A percentile compares a stretch with the other conserved stretches of the same genome.
Evolutionary conservation across 306 rosid species (phyloP).

Genomic region (Aeschynomene evenia): DNA sequence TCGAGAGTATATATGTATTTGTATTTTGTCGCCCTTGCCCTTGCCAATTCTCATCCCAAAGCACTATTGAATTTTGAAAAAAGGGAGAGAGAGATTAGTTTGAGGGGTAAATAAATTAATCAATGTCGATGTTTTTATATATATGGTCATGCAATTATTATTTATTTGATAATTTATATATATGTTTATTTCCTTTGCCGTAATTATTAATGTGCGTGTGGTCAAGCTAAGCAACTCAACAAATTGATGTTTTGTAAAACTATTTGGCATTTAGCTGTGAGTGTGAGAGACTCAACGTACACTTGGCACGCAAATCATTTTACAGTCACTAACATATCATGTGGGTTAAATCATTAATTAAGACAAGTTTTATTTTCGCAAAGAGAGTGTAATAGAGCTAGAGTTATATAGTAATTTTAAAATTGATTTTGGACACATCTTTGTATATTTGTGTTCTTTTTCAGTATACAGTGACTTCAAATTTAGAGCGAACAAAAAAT

Average conservation of each 20-base stretch:
- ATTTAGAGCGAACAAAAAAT: too few relatives aligned
- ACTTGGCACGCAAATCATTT: slow-evolving; percentile 11
- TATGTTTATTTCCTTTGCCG: neutral
- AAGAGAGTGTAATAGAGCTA: too few relatives aligned
- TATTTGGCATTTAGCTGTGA: neutral
- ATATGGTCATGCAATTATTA: neutral
- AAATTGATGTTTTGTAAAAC: neutral
- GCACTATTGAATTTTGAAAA: neutral
- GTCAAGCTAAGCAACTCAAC: neutral
- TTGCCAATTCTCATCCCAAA: neutral
- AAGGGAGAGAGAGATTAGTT: neutral
- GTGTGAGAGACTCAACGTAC: neutral
- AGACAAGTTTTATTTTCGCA: too few relatives aligned
- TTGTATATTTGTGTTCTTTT: too few relatives aligned
- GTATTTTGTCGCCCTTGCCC: too few relatives aligned
- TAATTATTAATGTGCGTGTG: neutral
- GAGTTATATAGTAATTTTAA: too few relatives aligned
- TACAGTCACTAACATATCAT: neutral
- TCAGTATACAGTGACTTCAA: too few relatives aligned
- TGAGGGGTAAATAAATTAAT: neutral
- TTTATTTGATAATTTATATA: neutral
- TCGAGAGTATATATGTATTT: too few relatives aligned
- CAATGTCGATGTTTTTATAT: neutral
- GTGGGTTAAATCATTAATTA: slow-evolving; percentile 1
- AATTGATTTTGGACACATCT: too few relatives aligned